Evolutionary conservation across 495 filamentous ascomycete genomes (phyloP).

Genomic region (Lepidopterella palustris): DNA sequence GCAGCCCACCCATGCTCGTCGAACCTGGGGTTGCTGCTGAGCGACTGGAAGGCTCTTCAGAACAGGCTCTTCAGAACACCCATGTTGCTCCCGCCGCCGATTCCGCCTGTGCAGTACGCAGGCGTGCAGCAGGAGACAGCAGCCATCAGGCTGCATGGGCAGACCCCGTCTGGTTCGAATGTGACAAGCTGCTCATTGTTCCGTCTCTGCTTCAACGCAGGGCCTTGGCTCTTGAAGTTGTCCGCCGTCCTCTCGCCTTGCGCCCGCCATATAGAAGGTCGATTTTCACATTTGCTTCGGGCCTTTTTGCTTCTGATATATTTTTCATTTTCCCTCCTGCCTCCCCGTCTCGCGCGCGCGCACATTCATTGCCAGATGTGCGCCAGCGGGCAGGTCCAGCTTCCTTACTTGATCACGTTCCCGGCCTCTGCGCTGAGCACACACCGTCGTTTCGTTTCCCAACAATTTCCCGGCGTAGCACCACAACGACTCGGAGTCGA

Average conservation of each 20-base stretch:
- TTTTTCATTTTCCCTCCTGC: no score
- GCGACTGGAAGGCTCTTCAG: conserved; percentile 13
- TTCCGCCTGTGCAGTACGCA: conserved; percentile 24
- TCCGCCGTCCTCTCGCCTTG: conserved; percentile 1
- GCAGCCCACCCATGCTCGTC: conserved; percentile 21
- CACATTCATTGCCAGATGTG: conserved; percentile 10
- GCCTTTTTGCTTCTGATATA: conserved; percentile 5
- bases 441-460: conserved; percentile 19
- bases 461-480: conserved; percentile 13
- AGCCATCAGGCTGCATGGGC: conserved; percentile 18
- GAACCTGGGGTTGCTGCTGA: conserved; percentile 29
- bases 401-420: conserved; percentile 24
- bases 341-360: neutral
- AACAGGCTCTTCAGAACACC: conserved; percentile 14
- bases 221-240: conserved; percentile 16
- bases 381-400: conserved; percentile 14
- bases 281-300: conserved; percentile 14
- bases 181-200: conserved; percentile 28
- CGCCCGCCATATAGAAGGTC: conserved; percentile 23
- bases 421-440: conserved; percentile 23
- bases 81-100: conserved; percentile 27
- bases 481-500: conserved; percentile 5
- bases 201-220: conserved; percentile 19
- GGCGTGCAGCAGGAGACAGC: no score
- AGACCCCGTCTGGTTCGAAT: conserved; percentile 18